phyloP scores from a whole-genome alignment of 805 yeast species.

The Priceomyces carsonii region DNA sequence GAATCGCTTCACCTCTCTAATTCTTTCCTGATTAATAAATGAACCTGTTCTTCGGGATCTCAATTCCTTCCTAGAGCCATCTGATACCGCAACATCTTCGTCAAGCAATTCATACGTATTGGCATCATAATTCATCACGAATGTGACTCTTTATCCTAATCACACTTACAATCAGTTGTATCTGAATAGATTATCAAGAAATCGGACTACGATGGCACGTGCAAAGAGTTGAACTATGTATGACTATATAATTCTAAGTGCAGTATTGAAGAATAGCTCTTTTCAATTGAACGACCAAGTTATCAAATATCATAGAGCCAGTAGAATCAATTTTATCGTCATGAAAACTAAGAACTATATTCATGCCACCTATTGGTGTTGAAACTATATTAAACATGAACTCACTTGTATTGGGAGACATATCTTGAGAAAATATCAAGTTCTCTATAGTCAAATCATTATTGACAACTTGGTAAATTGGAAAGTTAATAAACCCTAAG shows the following conservation, averaged over 20 bases:
- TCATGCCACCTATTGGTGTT: constrained; percentile 33
- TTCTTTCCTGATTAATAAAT: constrained; percentile 38
- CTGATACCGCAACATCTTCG: background rate
- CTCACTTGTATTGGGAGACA: constrained; percentile 35
- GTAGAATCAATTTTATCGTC: constrained; percentile 24
- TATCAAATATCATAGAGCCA: too few species aligned
- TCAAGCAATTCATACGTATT: constrained; percentile 3
- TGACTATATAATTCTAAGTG: too few species aligned
- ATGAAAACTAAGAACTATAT: constrained; percentile 32
- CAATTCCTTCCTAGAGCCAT: constrained; percentile 7
- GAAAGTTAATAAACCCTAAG: constrained; percentile 31
- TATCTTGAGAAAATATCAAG: constrained; percentile 36
- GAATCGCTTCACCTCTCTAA: constrained; percentile 49
- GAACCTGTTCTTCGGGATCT: constrained; percentile 32
- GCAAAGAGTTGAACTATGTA: too few species aligned
- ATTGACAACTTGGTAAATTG: constrained; percentile 11
- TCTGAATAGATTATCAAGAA: too few species aligned
- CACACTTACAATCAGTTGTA: too few species aligned
- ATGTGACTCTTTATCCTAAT: too few species aligned
- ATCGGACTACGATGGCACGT: too few species aligned
- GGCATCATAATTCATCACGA: constrained; percentile 1
- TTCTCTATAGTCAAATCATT: constrained; percentile 28
- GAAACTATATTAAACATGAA: constrained; percentile 33
- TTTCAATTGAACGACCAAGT: constrained; percentile 17
- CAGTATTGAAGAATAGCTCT: constrained; percentile 17